Conservation (phyloP, 2,329 filamentous ascomycete genomes). For the Ophiocordyceps camponoti-floridani region DNA sequence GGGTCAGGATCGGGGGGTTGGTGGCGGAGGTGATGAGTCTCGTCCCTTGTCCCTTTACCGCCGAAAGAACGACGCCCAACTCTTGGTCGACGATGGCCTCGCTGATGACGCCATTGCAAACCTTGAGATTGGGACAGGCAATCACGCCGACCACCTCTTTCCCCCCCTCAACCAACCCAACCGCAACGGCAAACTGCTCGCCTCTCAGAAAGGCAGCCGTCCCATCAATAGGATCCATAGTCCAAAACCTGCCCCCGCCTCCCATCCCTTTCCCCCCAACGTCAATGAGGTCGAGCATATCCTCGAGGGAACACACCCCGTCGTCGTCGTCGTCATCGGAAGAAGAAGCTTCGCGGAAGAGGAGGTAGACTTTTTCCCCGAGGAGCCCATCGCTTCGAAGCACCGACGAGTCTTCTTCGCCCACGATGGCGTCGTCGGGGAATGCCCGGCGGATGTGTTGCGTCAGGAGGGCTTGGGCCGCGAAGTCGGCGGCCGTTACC, state of each 20-base stretch:
- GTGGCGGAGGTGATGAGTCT: constrained; percentile 8
- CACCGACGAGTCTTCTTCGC: constrained; percentile 38
- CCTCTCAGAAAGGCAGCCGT: constrained; percentile 42
- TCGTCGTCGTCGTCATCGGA: constrained; percentile 7
- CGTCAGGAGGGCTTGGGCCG: constrained; percentile 43
- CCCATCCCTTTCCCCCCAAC: constrained; percentile 25
- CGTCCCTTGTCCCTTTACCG: constrained; percentile 14
- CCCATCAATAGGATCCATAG: constrained; percentile 47
- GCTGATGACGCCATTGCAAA: constrained; percentile 12
- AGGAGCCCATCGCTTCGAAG: constrained; percentile 29
- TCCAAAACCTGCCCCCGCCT: constrained; percentile 32
- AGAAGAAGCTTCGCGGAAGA: constrained; percentile 19
- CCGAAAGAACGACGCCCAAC: constrained; percentile 17
- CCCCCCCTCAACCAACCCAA: constrained; percentile 39
- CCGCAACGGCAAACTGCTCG: constrained; percentile 44
- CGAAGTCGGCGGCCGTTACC: constrained; percentile 47
- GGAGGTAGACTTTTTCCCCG: constrained; percentile 33
- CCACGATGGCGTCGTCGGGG: constrained; percentile 38
- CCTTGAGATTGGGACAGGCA: constrained; percentile 39
- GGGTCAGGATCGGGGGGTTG: constrained; percentile 3
- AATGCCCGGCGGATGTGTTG: constrained; percentile 33
- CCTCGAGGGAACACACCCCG: constrained; percentile 21
- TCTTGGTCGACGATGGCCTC: constrained; percentile 16
- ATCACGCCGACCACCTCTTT: constrained; percentile 38
- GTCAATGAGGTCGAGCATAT: constrained; percentile 46